Evolutionary conservation across 768 basidiomycete species (phyloP).

Genomic region (Russula virescens): DNA sequence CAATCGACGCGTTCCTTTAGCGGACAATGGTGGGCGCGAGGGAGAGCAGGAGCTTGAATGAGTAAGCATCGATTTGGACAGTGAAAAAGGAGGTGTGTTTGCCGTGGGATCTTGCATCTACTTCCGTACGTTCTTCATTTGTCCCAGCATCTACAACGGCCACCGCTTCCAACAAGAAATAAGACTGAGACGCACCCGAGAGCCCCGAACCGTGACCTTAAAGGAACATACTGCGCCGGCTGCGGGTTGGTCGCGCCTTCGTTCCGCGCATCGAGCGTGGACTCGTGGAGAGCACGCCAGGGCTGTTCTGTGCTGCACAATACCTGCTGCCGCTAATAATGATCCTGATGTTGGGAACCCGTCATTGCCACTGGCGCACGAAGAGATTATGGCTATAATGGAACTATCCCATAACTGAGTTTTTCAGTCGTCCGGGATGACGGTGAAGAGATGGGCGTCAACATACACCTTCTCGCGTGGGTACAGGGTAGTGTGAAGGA

Average conservation of each 20-base stretch:
- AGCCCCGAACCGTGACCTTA: slow-evolving; percentile 64
- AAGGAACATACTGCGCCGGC: slow-evolving; percentile 61
- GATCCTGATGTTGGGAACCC: slow-evolving; percentile 51
- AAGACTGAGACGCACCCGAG: slow-evolving; percentile 43
- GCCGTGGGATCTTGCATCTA: no score
- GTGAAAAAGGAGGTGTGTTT: no score
- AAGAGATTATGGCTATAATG: slow-evolving; percentile 48
- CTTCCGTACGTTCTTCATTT: no score
- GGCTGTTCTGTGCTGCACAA: slow-evolving; percentile 61
- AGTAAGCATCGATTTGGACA: no score
- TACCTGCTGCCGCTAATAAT: slow-evolving; percentile 69
- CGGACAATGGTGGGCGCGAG: no score
- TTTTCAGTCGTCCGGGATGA: slow-evolving; percentile 45
- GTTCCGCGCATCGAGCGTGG: slow-evolving; percentile 61
- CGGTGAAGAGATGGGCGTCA: slow-evolving; percentile 34
- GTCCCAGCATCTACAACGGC: no score
- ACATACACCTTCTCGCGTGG: slow-evolving; percentile 46
- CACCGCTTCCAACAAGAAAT: no score
- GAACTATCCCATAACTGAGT: slow-evolving; percentile 56
- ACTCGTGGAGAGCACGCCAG: slow-evolving; percentile 48
- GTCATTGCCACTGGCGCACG: slow-evolving; percentile 1
- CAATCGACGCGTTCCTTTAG: no score
- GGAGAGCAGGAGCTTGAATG: no score
- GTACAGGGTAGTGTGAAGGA: slow-evolving; percentile 48
- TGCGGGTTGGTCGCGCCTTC: slow-evolving; percentile 45